Evolutionary conservation across 2,329 filamentous ascomycete species (phyloP).

Genomic region (Mollisiaceae sp.): DNA sequence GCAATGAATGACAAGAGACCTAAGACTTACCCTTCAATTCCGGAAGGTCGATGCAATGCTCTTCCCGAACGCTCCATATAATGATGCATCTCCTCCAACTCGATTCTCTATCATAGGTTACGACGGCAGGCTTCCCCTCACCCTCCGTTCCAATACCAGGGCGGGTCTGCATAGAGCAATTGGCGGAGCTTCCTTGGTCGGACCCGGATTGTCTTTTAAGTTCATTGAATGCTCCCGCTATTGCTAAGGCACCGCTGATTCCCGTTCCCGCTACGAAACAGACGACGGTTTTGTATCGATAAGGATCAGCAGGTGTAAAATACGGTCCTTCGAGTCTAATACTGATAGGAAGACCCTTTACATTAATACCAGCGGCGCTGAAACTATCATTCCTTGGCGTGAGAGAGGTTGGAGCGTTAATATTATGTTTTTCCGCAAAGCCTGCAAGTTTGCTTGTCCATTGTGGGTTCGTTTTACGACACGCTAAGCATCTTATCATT

Average conservation of each 20-base stretch:
- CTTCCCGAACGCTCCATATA: constrained; percentile 34
- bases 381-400: background rate
- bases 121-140: background rate
- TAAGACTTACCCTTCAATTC: constrained; percentile 20
- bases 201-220: constrained; percentile 13
- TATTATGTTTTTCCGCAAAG: background rate
- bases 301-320: constrained; percentile 38
- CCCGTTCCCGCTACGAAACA: constrained; percentile 35
- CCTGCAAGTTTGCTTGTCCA: constrained; percentile 15
- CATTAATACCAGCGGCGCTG: background rate
- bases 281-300: constrained; percentile 35
- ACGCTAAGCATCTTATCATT: constrained; percentile 1
- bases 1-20: background rate
- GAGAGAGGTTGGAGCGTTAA: background rate
- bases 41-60: constrained; percentile 30
- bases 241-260: constrained; percentile 37
- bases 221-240: constrained; percentile 33
- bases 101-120: background rate
- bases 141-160: background rate
- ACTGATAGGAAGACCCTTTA: constrained; percentile 4
- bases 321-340: constrained; percentile 39
- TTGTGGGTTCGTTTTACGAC: background rate
- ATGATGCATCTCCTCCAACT: constrained; percentile 34
- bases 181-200: background rate
- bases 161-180: too few relatives aligned